These are phyloP conservation scores for Zychaea mexicana DNA, from an alignment of 371 early-diverging fungal genomes.

Conservation along the genomic window DNA sequence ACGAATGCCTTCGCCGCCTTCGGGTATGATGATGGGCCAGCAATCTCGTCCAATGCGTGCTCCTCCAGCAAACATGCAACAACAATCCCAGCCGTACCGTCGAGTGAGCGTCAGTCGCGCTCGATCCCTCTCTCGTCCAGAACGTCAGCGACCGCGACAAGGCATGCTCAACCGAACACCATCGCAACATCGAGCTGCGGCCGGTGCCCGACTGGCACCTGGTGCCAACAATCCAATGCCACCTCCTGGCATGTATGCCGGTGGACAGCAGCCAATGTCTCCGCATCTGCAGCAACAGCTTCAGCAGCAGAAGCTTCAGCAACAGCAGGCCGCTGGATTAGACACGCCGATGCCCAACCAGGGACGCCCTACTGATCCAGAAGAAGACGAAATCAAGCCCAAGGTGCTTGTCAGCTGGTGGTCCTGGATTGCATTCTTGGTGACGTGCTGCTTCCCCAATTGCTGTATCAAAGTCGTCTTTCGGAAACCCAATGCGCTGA, in stretches of 20 bases:
- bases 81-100: slow-evolving; percentile 5
- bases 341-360: slow-evolving; percentile 13
- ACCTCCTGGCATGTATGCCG: background rate
- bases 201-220: slow-evolving; percentile 8
- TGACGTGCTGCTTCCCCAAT: slow-evolving; percentile 60
- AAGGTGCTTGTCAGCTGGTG: slow-evolving; percentile 55
- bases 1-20: slow-evolving; percentile 21
- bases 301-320: slow-evolving; percentile 45
- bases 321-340: slow-evolving; percentile 29
- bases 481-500: slow-evolving; percentile 43
- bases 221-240: background rate
- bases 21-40: background rate
- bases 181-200: slow-evolving; percentile 30
- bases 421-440: slow-evolving; percentile 54
- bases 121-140: slow-evolving; percentile 48
- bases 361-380: slow-evolving; percentile 13
- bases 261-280: slow-evolving; percentile 37
- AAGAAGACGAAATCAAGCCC: slow-evolving; percentile 40
- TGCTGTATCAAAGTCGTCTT: slow-evolving; percentile 52
- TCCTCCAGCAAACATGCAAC: background rate
- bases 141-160: slow-evolving; percentile 47
- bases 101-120: slow-evolving; percentile 33
- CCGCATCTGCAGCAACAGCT: slow-evolving; percentile 47
- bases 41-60: slow-evolving; percentile 3
- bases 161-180: slow-evolving; percentile 47